These are phyloP conservation scores for Pelargonium australe DNA, from an alignment of 441 rosid genomes.

Conservation along the genomic window DNA sequence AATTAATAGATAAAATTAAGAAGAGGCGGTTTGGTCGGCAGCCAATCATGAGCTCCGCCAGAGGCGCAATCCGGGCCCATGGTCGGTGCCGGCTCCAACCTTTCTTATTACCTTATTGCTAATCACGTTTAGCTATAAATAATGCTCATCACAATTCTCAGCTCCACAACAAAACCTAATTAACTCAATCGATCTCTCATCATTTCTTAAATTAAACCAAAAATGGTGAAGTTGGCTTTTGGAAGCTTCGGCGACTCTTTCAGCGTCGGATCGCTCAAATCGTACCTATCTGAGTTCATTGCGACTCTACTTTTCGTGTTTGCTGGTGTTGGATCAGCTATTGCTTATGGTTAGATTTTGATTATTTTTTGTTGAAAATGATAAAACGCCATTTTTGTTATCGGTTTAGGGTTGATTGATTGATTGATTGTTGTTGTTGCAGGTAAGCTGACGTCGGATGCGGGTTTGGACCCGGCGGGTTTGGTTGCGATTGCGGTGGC, in stretches of 20 bases:
- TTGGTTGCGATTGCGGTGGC: constrained; percentile 77
- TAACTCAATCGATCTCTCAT: background rate
- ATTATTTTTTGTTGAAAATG: too few relatives aligned
- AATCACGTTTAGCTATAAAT: constrained; percentile 19
- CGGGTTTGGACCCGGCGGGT: constrained; percentile 68
- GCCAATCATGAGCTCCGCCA: constrained; percentile 23
- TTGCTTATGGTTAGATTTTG: constrained; percentile 41
- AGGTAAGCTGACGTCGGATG: constrained; percentile 65
- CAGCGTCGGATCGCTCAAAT: constrained; percentile 54
- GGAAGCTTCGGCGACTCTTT: constrained; percentile 73
- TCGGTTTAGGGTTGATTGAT: too few relatives aligned
- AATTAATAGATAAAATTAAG: constrained; percentile 23
- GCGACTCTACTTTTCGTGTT: constrained; percentile 82
- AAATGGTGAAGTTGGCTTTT: constrained; percentile 63
- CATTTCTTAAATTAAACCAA: background rate
- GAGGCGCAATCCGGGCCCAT: constrained; percentile 27
- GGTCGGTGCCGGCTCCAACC: constrained; percentile 36
- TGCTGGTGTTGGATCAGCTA: constrained; percentile 86
- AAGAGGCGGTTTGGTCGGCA: constrained; percentile 55
- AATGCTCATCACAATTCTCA: background rate
- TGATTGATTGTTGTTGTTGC: background rate
- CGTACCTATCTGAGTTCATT: constrained; percentile 71
- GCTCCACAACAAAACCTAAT: background rate
- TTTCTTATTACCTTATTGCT: background rate
- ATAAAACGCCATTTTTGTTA: too few relatives aligned